Conservation (phyloP, 2,329 filamentous ascomycete genomes). For the Thyridium curvatum region DNA sequence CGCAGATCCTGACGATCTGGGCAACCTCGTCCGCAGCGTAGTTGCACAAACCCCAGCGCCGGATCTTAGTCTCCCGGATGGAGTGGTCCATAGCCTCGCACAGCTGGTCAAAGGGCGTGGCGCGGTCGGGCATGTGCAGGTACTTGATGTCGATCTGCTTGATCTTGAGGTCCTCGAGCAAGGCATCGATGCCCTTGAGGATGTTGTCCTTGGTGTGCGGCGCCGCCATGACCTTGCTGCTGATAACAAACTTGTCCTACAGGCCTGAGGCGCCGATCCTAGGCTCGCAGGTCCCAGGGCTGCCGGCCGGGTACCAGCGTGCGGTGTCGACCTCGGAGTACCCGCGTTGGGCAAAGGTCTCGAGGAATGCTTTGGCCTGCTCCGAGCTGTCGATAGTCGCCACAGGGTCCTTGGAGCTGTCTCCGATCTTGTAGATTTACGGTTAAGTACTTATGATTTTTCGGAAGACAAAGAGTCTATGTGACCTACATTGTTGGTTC, state of each 20-base stretch:
- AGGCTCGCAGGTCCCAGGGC: conserved; percentile 19
- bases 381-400: conserved; percentile 8
- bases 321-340: conserved; percentile 22
- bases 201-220: conserved; percentile 20
- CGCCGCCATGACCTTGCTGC: conserved; percentile 26
- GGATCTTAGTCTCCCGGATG: conserved; percentile 28
- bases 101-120: conserved; percentile 30
- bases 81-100: conserved; percentile 26
- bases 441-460: too few species aligned
- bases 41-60: conserved; percentile 31
- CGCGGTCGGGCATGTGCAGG: conserved; percentile 31
- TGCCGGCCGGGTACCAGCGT: conserved; percentile 19
- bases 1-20: conserved; percentile 24
- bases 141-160: conserved; percentile 27
- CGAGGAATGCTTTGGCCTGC: conserved; percentile 16
- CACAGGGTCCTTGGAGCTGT: too few species aligned
- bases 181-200: conserved; percentile 19
- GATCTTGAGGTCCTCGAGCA: conserved; percentile 20
- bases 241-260: conserved; percentile 21
- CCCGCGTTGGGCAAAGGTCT: conserved; percentile 17
- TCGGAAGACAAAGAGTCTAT: too few species aligned
- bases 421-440: too few species aligned
- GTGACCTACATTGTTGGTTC: too few species aligned
- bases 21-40: conserved; percentile 29
- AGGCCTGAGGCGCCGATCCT: conserved; percentile 19